These are phyloP conservation scores for Curvularia sp. DNA, from an alignment of 2,329 filamentous ascomycete species.

Conservation along the genomic window DNA sequence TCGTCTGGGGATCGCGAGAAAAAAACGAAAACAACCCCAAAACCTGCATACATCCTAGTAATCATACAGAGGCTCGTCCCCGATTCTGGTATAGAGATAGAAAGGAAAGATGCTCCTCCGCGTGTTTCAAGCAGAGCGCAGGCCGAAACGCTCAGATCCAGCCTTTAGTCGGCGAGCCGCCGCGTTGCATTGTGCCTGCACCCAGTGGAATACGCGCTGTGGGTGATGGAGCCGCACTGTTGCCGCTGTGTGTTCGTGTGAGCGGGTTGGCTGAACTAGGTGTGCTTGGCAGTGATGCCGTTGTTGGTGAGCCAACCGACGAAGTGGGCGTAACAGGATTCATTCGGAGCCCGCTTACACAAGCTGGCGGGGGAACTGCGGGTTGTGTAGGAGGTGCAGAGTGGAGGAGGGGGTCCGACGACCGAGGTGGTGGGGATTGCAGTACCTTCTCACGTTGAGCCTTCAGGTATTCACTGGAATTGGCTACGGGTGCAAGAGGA, in stretches of 20 bases:
- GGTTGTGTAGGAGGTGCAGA: conserved; percentile 16
- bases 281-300: conserved; percentile 22
- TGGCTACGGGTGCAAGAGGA: conserved; percentile 36
- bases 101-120: conserved; percentile 10
- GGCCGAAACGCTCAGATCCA: conserved; percentile 41
- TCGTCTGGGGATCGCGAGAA: background rate
- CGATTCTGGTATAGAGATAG: conserved; percentile 12
- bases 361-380: conserved; percentile 18
- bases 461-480: conserved; percentile 43
- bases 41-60: conserved; percentile 10
- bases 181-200: conserved; percentile 49
- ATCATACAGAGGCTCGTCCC: conserved; percentile 34
- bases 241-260: conserved; percentile 23
- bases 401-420: conserved; percentile 17
- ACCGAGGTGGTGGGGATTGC: conserved; percentile 37
- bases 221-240: conserved; percentile 32
- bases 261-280: conserved; percentile 28
- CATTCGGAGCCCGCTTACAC: conserved; percentile 45
- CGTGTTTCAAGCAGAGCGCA: conserved; percentile 6
- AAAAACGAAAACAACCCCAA: conserved; percentile 4
- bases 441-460: conserved; percentile 47
- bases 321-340: conserved; percentile 44
- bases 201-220: conserved; percentile 46
- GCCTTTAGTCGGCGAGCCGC: conserved; percentile 42
- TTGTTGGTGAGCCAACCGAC: conserved; percentile 27